Base-by-base conservation (phyloP, 345 rosid species). In the Sisymbrium altissimum region DNA sequence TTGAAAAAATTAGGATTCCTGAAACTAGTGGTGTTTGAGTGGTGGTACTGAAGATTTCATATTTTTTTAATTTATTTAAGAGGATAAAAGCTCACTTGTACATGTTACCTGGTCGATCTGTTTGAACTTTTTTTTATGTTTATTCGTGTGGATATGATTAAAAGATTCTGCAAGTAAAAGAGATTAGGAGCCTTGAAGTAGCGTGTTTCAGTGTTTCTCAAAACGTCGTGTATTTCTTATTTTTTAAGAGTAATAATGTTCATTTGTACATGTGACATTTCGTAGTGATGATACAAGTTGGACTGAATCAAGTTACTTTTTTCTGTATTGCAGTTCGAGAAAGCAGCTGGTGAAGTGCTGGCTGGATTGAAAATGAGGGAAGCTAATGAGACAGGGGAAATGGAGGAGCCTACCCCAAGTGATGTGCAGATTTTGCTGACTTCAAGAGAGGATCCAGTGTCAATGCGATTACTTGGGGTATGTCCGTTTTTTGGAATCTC, bases 401-500 rank as follows among this genome's bases (percentile, higher is more conserved):
- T 88, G 89, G 96, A 81, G 78, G 97, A 95, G 55, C 93, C 96
- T 0, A 72, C 83, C 65, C 61, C 81, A 1, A 63, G 52, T 18
- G 93, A 89, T 61, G 96, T 92, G 23, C 97, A 95, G 80, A 87
- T 92, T 75, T 80, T 95, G 79, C 80, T 95, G 52, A 83, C 88
- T 45, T 95, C 97, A 0, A 90, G 84, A 71, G 97, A 92, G 75
- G 96, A 92, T 77, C 84, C 97, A 0, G 81, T 86, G 58, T 92
- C 97, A 4, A 87, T 95, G 88, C 81, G 97, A 35, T 71, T 79
- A 12, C 90, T 95, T n/a, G 99, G 97, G 88, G 97, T 92, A 61
- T 50, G 84, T 25, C 10, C 7, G 13, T 61, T 3, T 61, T 3
- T 15, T 50, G 10, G 39, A 52, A 12, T 52, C 1, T 13, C 61